Evolutionary conservation across 78 protist species (phyloP), one percentile per base, ranked within the genome.

Genomic region (Anaeramoeba flamelloides): DNA sequence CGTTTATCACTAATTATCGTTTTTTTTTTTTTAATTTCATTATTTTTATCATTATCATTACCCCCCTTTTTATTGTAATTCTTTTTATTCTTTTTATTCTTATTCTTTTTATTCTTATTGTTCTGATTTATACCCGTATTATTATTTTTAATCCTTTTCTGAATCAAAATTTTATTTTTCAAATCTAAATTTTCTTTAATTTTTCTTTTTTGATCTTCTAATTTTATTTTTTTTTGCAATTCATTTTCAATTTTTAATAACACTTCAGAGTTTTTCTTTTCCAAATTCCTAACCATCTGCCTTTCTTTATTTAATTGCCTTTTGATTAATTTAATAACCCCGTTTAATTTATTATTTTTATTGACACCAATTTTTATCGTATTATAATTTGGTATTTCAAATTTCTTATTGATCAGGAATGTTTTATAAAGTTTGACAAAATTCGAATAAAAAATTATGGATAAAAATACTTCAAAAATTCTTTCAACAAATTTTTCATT

Each of bases 241-340:
- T 77, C 38, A 39, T 38, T 77, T 30, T 38, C 38, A 39, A 26
- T 77, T 77, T 77, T 77, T 77, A 39, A 39, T 77, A 39, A 26
- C 26, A 26, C 38, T 77, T 77, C 30, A 30, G n/a, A 26, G 26
- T 37, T 77, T 77, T 77, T 77, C 30, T 77, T 77, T 77, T 37
- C n/a, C n/a, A n/a, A n/a, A n/a, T n/a, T n/a, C n/a, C n/a, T n/a
- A n/a, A n/a, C n/a, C n/a, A n/a, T n/a, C n/a, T n/a, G n/a, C n/a
- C n/a, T n/a, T n/a, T n/a, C n/a, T n/a, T n/a, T n/a, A n/a, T n/a
- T 37, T 37, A 26, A 39, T 77, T 77, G 26, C 38, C 38, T 77
- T 30, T 77, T 77, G 22, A 26, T 30, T 77, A 26, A 26, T 38
- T 77, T 38, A 26, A 39, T 77, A 39, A 26, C 30, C 40, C 38